These are phyloP conservation scores for Alternaria alternata DNA, from an alignment of 2,329 filamentous ascomycete genomes.

Conservation along the genomic window DNA sequence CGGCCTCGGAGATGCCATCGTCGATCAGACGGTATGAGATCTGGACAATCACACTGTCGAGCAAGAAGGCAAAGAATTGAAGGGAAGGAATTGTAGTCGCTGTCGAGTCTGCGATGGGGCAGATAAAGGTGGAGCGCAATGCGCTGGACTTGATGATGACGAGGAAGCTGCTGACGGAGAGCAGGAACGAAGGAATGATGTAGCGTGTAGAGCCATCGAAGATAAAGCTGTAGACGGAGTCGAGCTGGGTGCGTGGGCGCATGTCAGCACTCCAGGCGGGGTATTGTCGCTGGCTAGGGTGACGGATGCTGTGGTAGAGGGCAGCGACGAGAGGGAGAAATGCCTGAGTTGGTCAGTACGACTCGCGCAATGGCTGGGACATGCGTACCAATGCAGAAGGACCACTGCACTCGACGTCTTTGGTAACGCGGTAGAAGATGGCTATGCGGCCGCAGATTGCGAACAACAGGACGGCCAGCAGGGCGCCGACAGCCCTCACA, in stretches of 20 bases:
- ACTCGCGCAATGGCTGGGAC: background rate
- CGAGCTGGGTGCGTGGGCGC: slow-evolving; percentile 31
- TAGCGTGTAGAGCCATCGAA: slow-evolving; percentile 43
- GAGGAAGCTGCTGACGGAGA: slow-evolving; percentile 44
- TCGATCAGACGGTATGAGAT: slow-evolving; percentile 39
- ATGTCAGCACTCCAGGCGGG: slow-evolving; percentile 41
- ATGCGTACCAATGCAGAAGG: slow-evolving; percentile 37
- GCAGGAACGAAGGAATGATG: slow-evolving; percentile 41
- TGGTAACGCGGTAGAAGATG: slow-evolving; percentile 40
- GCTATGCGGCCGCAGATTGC: slow-evolving; percentile 43
- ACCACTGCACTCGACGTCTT: slow-evolving; percentile 43
- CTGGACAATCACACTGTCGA: slow-evolving; percentile 39
- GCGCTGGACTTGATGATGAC: slow-evolving; percentile 38
- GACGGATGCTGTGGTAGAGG: slow-evolving; percentile 41
- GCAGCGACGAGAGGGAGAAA: slow-evolving; percentile 46
- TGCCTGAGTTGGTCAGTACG: slow-evolving; percentile 28
- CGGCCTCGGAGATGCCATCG: slow-evolving; percentile 32
- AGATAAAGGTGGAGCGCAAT: slow-evolving; percentile 45
- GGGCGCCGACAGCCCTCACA: slow-evolving; percentile 31
- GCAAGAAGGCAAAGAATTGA: slow-evolving; percentile 39
- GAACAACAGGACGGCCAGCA: slow-evolving; percentile 40
- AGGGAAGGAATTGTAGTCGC: slow-evolving; percentile 39
- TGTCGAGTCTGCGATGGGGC: slow-evolving; percentile 35
- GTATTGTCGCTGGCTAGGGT: slow-evolving; percentile 34
- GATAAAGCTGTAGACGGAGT: slow-evolving; percentile 37